Evolutionary conservation across 2,329 filamentous ascomycete species (phyloP).

Genomic region (Colletotrichum sp.): DNA sequence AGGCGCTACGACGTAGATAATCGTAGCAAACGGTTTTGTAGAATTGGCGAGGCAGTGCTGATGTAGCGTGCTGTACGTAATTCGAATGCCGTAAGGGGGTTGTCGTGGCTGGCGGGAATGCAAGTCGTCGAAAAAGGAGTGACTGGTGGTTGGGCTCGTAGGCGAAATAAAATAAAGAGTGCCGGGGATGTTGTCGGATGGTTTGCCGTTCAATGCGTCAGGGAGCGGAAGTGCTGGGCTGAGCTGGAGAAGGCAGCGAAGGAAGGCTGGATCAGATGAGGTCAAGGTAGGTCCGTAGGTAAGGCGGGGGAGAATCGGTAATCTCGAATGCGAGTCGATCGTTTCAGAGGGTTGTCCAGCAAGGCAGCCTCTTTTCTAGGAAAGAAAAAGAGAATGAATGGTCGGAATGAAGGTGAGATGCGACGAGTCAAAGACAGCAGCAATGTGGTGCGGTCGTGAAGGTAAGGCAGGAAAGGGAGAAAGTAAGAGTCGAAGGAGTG

Average conservation of each 20-base stretch:
- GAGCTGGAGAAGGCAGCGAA: neutral
- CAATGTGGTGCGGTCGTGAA: neutral
- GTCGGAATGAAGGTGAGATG: neutral
- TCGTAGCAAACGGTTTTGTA: neutral
- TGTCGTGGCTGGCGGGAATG: conserved; percentile 17
- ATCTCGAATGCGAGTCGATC: conserved; percentile 1
- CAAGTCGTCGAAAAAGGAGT: conserved; percentile 16
- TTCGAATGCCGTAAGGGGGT: conserved; percentile 13
- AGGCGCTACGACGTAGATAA: neutral
- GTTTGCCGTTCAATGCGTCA: neutral
- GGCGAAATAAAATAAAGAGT: neutral
- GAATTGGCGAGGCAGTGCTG: neutral
- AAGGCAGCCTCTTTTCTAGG: conserved; percentile 14
- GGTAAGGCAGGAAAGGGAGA: neutral
- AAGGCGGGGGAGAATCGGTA: neutral
- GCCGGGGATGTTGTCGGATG: neutral
- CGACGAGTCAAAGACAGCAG: conserved; percentile 5
- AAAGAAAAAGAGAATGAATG: conserved; percentile 8
- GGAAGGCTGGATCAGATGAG: neutral
- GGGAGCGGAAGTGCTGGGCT: neutral
- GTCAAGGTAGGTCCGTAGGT: neutral
- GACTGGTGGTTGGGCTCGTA: conserved; percentile 17
- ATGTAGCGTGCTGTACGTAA: conserved; percentile 1
- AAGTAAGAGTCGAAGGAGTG: conserved; percentile 1
- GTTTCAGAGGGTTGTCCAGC: conserved; percentile 21